These are phyloP conservation scores for Aspergillus sergii DNA, from an alignment of 2,329 filamentous ascomycete species.

Conservation along the genomic window DNA sequence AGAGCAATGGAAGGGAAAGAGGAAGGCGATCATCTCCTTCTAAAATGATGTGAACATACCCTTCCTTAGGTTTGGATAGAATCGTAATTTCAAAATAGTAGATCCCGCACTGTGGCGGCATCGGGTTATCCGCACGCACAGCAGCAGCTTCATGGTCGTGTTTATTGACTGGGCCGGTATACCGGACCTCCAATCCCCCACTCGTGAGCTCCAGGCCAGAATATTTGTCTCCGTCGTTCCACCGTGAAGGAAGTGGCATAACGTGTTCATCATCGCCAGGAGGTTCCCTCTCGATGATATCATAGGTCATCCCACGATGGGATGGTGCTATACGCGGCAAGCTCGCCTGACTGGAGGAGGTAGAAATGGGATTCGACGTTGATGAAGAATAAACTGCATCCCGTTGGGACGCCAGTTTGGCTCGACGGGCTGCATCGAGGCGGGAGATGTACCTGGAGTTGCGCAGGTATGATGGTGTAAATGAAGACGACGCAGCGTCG, in stretches of 20 bases:
- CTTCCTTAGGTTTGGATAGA: slow-evolving; percentile 67
- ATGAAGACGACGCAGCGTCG: slow-evolving; percentile 45
- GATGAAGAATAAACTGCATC: slow-evolving; percentile 53
- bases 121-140: slow-evolving; percentile 79
- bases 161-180: slow-evolving; percentile 58
- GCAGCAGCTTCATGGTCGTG: slow-evolving; percentile 76
- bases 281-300: slow-evolving; percentile 77
- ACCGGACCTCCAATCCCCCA: slow-evolving; percentile 72
- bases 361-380: slow-evolving; percentile 46
- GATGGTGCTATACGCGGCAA: slow-evolving; percentile 62
- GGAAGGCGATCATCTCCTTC: background rate
- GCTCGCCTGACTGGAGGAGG: slow-evolving; percentile 60
- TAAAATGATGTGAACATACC: slow-evolving; percentile 48
- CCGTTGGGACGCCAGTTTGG: slow-evolving; percentile 58
- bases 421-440: slow-evolving; percentile 70
- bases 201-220: slow-evolving; percentile 71
- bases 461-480: slow-evolving; percentile 81
- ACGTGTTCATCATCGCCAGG: slow-evolving; percentile 62
- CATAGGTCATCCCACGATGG: slow-evolving; percentile 79
- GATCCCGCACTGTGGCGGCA: slow-evolving; percentile 86
- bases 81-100: slow-evolving; percentile 88
- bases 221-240: slow-evolving; percentile 79
- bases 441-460: slow-evolving; percentile 76
- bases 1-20: background rate
- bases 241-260: slow-evolving; percentile 74